Base-by-base conservation (phyloP, 306 rosid genomes). In the Pyrus bretschneideri region DNA sequence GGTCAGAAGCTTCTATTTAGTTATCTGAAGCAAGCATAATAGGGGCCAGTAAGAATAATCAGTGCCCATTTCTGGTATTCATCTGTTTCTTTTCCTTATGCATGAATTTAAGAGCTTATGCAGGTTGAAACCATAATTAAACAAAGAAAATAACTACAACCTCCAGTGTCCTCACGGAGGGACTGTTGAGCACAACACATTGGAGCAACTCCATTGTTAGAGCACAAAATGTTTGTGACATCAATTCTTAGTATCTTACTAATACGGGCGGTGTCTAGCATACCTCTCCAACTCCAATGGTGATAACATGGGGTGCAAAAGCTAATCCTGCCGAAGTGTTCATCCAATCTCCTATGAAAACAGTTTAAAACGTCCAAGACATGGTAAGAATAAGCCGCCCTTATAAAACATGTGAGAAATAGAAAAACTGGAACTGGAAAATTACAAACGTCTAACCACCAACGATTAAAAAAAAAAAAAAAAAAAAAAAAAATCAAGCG, bases 301-400 rank as follows among this genome's bases (percentile, higher is more conserved):
- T 90, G 79, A 96, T 83, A 78, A 91, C 98, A 88, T 96, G 98
- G 13, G 99, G 98, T 23, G 99, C 81, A 87, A 96, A 96, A 46
- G 99, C 99, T 74, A 78, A 46, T 75, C 99, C 99, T 57, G 99
- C 99, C 12, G 99, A 92, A 84, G 25, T 86, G 87, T 93, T 96
- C 98, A 96, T 92, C 99, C 99, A 96, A 46, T 96, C 99, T 82
- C 99, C 99, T 96, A 64, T 55, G 85, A 79, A 35, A 72, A 74
- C 52, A 72, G 35, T 70, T 71, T n/a, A 76, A 42, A 69, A 66
- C 54, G 31, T 80, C 18, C 73, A 22, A 62, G 17, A 60, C n/a
- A 60, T 61, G 64, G 58, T 70, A 66, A 23, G 65, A 75, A 72
- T 35, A 60, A 65, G 58, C 60, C 79, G 38, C 74, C 40, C 58